Evolutionary conservation across 441 rosid species (phyloP).

Genomic region (Gossypium trilobum): DNA sequence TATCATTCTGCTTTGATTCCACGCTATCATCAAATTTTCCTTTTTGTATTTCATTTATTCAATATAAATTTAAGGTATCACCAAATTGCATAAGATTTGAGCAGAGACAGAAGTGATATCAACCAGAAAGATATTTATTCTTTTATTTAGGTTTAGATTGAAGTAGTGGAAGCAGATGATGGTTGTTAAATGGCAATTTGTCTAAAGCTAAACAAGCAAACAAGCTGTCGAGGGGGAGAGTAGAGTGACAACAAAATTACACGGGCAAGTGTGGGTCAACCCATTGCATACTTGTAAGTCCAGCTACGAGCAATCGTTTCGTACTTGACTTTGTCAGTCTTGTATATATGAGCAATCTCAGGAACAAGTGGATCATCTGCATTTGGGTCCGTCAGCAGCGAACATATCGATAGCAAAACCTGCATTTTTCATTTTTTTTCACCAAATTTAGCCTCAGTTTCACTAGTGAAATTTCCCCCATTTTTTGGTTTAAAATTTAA

Average conservation of each 20-base stretch:
- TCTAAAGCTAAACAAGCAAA: background rate
- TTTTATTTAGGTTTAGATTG: background rate
- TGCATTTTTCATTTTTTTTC: slow-evolving; percentile 7
- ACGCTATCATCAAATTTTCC: background rate
- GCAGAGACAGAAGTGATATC: too few relatives aligned
- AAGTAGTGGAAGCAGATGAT: background rate
- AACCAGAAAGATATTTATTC: background rate
- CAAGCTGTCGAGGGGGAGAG: background rate
- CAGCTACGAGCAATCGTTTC: slow-evolving; percentile 32
- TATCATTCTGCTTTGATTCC: background rate
- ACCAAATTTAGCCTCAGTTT: background rate
- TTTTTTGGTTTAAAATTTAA: background rate
- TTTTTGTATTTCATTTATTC: too few relatives aligned
- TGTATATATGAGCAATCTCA: slow-evolving; percentile 35
- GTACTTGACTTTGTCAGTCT: slow-evolving; percentile 24
- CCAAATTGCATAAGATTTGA: too few relatives aligned
- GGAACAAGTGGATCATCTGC: slow-evolving; percentile 36
- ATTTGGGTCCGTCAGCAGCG: slow-evolving; percentile 32
- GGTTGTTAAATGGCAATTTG: background rate
- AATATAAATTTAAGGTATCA: too few relatives aligned
- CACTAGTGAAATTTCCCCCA: background rate
- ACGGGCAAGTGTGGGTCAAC: slow-evolving; percentile 11
- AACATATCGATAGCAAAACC: slow-evolving; percentile 30
- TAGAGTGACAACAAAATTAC: background rate
- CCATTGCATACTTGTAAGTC: slow-evolving; percentile 39